phyloP scores from a whole-genome alignment of 805 yeast genomes.

The Candida suzukii region DNA sequence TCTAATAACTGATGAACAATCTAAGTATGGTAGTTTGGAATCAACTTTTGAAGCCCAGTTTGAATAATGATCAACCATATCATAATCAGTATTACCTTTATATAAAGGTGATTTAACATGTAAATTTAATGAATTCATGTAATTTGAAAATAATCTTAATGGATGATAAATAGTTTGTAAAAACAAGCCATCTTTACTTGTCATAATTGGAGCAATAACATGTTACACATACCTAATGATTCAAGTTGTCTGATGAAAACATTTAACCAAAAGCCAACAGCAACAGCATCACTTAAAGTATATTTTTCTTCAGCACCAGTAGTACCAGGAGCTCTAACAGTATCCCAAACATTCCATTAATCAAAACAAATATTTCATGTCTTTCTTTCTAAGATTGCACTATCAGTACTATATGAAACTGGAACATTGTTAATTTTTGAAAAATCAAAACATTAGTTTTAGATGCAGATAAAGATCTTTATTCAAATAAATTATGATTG shows the following conservation, averaged over 20 bases:
- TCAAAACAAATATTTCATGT: conserved; percentile 24
- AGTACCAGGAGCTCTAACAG: conserved; percentile 21
- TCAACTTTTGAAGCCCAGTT: conserved; percentile 4
- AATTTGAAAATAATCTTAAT: conserved; percentile 20
- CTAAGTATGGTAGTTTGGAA: conserved; percentile 18
- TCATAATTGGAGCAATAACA: conserved; percentile 31
- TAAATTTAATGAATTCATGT: conserved; percentile 23
- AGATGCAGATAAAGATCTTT: too few species aligned
- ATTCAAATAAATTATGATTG: too few species aligned
- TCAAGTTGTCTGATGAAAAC: conserved; percentile 26
- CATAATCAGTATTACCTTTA: conserved; percentile 19
- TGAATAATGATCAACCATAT: conserved; percentile 3
- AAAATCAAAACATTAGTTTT: conserved; percentile 21
- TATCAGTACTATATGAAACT: conserved; percentile 7
- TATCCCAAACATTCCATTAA: conserved; percentile 33
- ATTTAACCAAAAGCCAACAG: conserved; percentile 28
- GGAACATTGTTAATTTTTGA: conserved; percentile 18
- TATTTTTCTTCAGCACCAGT: conserved; percentile 27
- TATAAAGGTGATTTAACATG: conserved; percentile 24
- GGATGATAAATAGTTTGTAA: conserved; percentile 26
- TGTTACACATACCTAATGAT: conserved; percentile 26
- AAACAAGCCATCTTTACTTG: conserved; percentile 18
- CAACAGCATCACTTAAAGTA: conserved; percentile 25
- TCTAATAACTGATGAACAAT: conserved; percentile 18
- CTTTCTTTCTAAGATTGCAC: conserved; percentile 3